These are phyloP conservation scores for Penicillium corylophilum DNA, from an alignment of 2,329 filamentous ascomycete genomes.

Conservation along the genomic window DNA sequence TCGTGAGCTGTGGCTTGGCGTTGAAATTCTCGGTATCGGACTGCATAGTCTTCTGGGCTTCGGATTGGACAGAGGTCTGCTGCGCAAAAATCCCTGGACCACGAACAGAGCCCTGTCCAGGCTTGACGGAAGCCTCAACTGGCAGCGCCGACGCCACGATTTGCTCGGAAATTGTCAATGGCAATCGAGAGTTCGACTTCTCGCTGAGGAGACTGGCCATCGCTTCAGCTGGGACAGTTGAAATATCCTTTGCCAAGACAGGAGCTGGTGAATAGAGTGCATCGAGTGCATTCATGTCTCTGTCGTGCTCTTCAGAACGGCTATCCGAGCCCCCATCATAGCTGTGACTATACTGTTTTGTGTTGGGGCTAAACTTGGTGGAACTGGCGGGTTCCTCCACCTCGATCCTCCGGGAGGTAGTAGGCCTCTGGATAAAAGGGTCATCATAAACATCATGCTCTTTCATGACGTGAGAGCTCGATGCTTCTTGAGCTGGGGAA, in stretches of 20 bases:
- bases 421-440: conserved; percentile 3
- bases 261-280: not conserved
- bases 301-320: not conserved
- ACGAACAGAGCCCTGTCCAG: not conserved
- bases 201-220: not conserved
- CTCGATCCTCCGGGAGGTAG: not conserved
- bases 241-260: not conserved
- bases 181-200: not conserved
- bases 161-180: not conserved
- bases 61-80: not conserved
- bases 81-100: not conserved
- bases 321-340: not conserved
- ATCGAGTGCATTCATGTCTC: not conserved
- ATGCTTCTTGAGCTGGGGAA: conserved; percentile 1
- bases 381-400: not conserved
- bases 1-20: not conserved
- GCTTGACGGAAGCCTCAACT: not conserved
- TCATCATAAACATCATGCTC: conserved; percentile 13
- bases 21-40: too few relatives aligned
- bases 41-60: too few relatives aligned
- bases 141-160: not conserved
- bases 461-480: conserved; percentile 5
- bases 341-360: not conserved
- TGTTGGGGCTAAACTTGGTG: not conserved
- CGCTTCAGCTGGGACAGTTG: not conserved